Conservation (phyloP, 2,329 filamentous ascomycete species). For the Dactylellina sp. region DNA sequence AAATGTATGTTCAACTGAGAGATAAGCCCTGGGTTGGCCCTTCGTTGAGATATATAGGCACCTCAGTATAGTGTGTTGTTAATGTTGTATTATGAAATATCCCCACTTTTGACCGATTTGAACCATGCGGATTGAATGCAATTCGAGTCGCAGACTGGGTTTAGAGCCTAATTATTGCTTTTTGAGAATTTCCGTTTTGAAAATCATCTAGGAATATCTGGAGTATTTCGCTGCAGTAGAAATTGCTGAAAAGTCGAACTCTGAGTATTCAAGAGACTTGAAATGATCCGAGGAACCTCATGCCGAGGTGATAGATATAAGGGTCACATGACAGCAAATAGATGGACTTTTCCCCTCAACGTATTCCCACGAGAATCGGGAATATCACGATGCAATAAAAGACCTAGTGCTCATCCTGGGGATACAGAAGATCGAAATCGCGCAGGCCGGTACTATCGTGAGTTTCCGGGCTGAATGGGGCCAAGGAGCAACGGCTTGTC, state of each 20-base stretch:
- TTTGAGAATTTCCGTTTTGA: not conserved
- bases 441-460: not conserved
- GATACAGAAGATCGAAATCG: not conserved
- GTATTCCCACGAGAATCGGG: not conserved
- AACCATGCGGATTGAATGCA: constrained; percentile 16
- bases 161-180: constrained; percentile 6
- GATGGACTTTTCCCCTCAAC: not conserved
- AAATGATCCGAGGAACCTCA: not conserved
- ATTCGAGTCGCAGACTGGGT: constrained; percentile 13
- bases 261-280: too few species aligned
- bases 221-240: not conserved
- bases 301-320: not conserved
- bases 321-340: not conserved
- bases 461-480: not conserved
- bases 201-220: too few species aligned
- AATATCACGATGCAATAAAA: not conserved
- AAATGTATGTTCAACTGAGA: too few species aligned
- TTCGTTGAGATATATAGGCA: too few species aligned
- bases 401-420: not conserved
- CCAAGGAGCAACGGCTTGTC: constrained; percentile 25
- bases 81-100: constrained; percentile 35
- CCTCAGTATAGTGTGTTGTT: too few species aligned
- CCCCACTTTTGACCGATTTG: constrained; percentile 40
- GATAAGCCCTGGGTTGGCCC: too few species aligned
- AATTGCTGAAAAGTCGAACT: too few species aligned